A percentile compares a stretch with the other conserved stretches of the same genome.
Conservation (phyloP, 768 basidiomycete genomes). For the Filobasidium wieringae region DNA sequence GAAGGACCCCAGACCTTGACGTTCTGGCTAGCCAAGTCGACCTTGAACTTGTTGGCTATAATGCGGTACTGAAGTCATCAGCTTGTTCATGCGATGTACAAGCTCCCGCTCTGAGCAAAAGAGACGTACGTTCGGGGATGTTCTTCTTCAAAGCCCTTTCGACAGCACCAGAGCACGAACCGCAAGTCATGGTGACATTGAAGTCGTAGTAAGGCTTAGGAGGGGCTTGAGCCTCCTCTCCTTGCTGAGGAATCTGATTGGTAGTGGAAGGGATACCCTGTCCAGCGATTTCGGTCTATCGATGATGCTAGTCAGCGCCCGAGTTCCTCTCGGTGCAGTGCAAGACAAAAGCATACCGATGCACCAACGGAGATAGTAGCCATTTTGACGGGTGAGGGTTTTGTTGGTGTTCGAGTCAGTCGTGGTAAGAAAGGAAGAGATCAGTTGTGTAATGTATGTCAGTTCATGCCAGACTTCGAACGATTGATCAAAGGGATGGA, state of each 20-base stretch:
- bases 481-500: too few species aligned
- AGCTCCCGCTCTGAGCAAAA: too few species aligned
- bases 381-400: too few species aligned
- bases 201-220: slow-evolving; percentile 33
- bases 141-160: slow-evolving; percentile 35
- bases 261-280: background rate
- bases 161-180: slow-evolving; percentile 38
- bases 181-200: slow-evolving; percentile 39
- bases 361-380: background rate
- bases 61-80: background rate
- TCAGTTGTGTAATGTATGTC: too few species aligned
- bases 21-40: slow-evolving; percentile 30
- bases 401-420: too few species aligned
- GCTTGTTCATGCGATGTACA: too few species aligned
- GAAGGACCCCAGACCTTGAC: slow-evolving; percentile 34
- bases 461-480: too few species aligned
- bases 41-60: slow-evolving; percentile 22
- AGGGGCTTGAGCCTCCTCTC: slow-evolving; percentile 4
- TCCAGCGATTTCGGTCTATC: background rate
- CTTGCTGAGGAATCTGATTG: background rate
- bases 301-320: background rate
- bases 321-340: background rate
- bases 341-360: background rate
- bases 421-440: too few species aligned
- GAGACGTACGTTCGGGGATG: slow-evolving; percentile 30